Percentiles rank a stretch among this genome's conserved stretches.
Evolutionary conservation across 208 protist genomes (phyloP).

Genomic region (Leishmania martiniquensis): DNA sequence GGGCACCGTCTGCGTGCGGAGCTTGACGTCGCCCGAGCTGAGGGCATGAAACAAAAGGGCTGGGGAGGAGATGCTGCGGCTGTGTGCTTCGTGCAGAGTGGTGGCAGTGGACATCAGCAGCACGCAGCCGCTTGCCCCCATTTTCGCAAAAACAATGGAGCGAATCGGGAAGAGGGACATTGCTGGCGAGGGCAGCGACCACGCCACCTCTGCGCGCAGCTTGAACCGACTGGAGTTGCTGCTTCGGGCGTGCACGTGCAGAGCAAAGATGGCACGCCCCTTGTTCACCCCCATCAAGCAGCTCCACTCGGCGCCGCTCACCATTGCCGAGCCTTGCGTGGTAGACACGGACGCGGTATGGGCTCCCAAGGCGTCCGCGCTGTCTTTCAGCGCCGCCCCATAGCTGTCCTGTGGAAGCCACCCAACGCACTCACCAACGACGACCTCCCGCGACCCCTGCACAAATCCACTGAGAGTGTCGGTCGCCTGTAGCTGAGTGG

Average conservation of each 20-base stretch:
- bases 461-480: conserved; percentile 10
- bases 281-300: conserved; percentile 27
- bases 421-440: conserved; percentile 58
- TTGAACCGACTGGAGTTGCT: conserved; percentile 15
- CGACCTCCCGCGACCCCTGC: conserved; percentile 20
- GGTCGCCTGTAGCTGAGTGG: conserved; percentile 33
- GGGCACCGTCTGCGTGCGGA: conserved; percentile 22
- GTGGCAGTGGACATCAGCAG: conserved; percentile 25
- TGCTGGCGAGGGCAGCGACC: conserved; percentile 19
- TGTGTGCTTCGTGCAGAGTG: conserved; percentile 26
- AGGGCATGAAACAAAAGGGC: conserved; percentile 10
- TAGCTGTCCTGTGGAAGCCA: conserved; percentile 39
- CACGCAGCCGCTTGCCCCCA: conserved; percentile 10
- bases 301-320: conserved; percentile 15
- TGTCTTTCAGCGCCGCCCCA: neutral
- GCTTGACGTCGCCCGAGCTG: neutral
- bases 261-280: conserved; percentile 17
- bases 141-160: conserved; percentile 8
- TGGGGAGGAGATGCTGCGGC: conserved; percentile 9
- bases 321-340: neutral
- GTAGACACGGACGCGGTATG: neutral
- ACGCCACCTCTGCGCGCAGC: conserved; percentile 8
- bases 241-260: conserved; percentile 9
- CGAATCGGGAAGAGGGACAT: conserved; percentile 7
- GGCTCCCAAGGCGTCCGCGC: neutral